Conservation (phyloP, 805 yeast genomes). For the Ogataea siamensis region DNA sequence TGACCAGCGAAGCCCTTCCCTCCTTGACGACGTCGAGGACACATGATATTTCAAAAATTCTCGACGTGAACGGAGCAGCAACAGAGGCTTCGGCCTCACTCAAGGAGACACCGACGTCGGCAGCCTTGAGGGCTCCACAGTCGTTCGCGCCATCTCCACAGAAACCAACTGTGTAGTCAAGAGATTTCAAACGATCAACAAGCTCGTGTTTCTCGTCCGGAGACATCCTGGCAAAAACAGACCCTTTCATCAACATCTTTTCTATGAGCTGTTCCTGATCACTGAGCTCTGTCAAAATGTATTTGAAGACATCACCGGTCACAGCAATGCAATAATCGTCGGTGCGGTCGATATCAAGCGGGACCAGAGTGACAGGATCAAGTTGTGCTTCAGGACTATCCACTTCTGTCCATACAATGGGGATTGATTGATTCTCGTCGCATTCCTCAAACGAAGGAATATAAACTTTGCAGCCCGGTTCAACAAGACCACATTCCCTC, state of each 20-base stretch:
- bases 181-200: slow-evolving; percentile 76
- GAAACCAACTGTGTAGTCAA: slow-evolving; percentile 93
- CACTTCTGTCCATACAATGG: slow-evolving; percentile 66
- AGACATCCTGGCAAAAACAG: slow-evolving; percentile 94
- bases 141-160: slow-evolving; percentile 99
- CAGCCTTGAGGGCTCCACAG: slow-evolving; percentile 97
- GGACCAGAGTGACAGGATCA: slow-evolving; percentile 62
- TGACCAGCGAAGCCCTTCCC: slow-evolving; percentile 92
- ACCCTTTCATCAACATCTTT: slow-evolving; percentile 64
- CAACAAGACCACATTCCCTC: slow-evolving; percentile 71
- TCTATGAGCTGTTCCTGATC: slow-evolving; percentile 41
- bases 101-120: slow-evolving; percentile 93
- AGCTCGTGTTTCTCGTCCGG: slow-evolving; percentile 98
- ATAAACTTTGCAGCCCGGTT: slow-evolving; percentile 43
- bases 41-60: slow-evolving; percentile 87
- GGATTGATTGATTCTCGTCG: slow-evolving; percentile 16
- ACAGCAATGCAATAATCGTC: slow-evolving; percentile 69
- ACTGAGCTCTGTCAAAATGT: slow-evolving; percentile 58
- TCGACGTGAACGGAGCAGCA: slow-evolving; percentile 96
- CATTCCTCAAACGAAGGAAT: slow-evolving; percentile 54
- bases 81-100: slow-evolving; percentile 98
- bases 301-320: slow-evolving; percentile 89
- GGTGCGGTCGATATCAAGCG: slow-evolving; percentile 36
- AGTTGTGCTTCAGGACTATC: slow-evolving; percentile 53
- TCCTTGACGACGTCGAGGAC: slow-evolving; percentile 88